Conservation (phyloP, 2,329 filamentous ascomycete genomes). For the Fusarium brevicatenulatum region DNA sequence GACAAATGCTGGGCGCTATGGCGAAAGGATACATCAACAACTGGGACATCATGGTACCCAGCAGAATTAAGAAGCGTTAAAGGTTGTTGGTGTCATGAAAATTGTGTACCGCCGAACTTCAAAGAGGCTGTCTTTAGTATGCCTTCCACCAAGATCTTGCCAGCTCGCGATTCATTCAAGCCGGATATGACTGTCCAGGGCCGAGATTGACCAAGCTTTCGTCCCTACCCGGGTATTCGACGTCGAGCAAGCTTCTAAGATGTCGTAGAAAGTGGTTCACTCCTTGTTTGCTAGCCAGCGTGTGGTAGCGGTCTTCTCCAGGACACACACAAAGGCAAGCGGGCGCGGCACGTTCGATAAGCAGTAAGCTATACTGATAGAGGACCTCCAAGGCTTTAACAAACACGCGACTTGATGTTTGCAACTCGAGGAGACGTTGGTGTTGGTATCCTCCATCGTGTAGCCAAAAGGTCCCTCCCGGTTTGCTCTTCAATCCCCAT, state of each 20-base stretch:
- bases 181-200: background rate
- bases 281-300: background rate
- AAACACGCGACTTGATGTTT: background rate
- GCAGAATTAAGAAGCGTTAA: background rate
- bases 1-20: background rate
- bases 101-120: background rate
- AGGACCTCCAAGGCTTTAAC: background rate
- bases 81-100: fast-evolving
- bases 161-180: background rate
- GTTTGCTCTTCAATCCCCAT: too few species aligned
- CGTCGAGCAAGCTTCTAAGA: background rate
- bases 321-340: background rate
- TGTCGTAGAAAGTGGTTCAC: background rate
- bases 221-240: background rate
- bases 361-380: background rate
- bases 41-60: background rate
- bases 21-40: too few species aligned
- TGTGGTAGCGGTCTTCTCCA: background rate
- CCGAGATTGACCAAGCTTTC: background rate
- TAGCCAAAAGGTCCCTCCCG: background rate
- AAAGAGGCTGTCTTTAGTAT: background rate
- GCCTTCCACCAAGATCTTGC: background rate
- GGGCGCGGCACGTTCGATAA: background rate
- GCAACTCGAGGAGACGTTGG: fast-evolving
- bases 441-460: background rate